Conservation (phyloP, 139 green algal species). For the Ettlia oleoabundans region DNA sequence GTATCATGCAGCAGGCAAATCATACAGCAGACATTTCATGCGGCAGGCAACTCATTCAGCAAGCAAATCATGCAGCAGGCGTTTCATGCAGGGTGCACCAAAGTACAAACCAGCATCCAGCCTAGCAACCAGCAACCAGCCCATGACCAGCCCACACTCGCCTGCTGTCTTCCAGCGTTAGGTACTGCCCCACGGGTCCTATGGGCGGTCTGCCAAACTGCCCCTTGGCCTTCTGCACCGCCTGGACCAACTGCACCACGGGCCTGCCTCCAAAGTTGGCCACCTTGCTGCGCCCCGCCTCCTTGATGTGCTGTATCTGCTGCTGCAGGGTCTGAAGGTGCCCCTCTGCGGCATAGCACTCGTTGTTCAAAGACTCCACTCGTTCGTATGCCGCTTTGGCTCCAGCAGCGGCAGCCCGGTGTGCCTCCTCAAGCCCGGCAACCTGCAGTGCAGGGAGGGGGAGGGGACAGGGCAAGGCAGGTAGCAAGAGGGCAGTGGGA, state of each 20-base stretch:
- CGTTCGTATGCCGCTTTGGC: neutral
- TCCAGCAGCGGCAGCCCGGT: neutral
- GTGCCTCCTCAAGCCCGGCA: no score
- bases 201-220: constrained; percentile 51
- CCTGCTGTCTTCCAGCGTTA: constrained; percentile 43
- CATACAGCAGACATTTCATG: no score
- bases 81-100: no score
- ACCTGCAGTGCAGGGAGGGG: no score
- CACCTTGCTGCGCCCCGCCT: constrained; percentile 18
- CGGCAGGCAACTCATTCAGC: no score
- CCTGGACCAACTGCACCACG: constrained; percentile 23
- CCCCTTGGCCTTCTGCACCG: constrained; percentile 2
- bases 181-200: constrained; percentile 45
- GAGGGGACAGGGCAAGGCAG: no score
- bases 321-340: neutral
- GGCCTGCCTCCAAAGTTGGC: constrained; percentile 29
- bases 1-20: no score
- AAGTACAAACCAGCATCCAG: neutral
- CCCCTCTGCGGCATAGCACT: neutral
- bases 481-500: no score
- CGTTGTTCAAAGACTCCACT: neutral
- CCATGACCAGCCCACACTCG: neutral
- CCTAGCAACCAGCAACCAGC: neutral
- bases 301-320: neutral
- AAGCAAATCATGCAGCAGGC: no score